Conservation (phyloP, 345 rosid genomes). For the Reutealis trisperma region DNA sequence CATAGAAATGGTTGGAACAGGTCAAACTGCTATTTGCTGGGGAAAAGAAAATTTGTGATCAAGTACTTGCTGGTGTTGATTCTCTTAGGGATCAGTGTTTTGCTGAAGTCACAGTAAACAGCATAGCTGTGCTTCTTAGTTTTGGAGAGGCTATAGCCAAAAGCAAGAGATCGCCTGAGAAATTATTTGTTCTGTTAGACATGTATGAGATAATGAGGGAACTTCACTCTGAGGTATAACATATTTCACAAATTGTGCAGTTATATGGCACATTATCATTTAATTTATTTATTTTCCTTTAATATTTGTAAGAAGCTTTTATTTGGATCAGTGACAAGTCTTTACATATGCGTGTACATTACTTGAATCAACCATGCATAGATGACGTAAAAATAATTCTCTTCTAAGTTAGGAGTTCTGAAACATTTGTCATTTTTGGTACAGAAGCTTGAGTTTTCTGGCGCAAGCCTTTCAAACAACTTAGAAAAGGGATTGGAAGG, state of each 20-base stretch:
- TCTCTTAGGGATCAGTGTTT: slow-evolving; percentile 82
- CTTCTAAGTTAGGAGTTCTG: not conserved
- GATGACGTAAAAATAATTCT: not conserved
- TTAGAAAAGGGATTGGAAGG: not conserved
- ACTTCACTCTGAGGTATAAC: slow-evolving; percentile 80
- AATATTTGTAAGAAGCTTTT: not conserved
- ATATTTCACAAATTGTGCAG: not conserved
- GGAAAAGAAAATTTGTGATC: slow-evolving; percentile 87
- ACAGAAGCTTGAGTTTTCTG: not conserved
- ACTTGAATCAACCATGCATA: not conserved
- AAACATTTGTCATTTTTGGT: not conserved
- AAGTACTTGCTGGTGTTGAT: slow-evolving; percentile 69
- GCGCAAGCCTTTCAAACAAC: not conserved
- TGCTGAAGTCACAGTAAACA: slow-evolving; percentile 80
- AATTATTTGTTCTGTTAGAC: slow-evolving; percentile 84
- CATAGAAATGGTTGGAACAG: slow-evolving; percentile 48
- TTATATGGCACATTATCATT: not conserved
- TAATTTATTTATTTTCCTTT: not conserved
- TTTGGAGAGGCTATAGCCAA: slow-evolving; percentile 95
- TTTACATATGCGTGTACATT: not conserved
- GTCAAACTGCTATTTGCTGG: slow-evolving; percentile 83
- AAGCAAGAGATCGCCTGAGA: slow-evolving; percentile 98
- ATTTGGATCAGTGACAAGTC: not conserved
- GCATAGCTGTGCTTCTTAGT: slow-evolving; percentile 82
- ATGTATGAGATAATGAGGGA: slow-evolving; percentile 99